Evolutionary conservation across 345 rosid genomes (phyloP), one percentile per base, ranked within the genome.

Genomic region (Syzygium aromaticum): DNA sequence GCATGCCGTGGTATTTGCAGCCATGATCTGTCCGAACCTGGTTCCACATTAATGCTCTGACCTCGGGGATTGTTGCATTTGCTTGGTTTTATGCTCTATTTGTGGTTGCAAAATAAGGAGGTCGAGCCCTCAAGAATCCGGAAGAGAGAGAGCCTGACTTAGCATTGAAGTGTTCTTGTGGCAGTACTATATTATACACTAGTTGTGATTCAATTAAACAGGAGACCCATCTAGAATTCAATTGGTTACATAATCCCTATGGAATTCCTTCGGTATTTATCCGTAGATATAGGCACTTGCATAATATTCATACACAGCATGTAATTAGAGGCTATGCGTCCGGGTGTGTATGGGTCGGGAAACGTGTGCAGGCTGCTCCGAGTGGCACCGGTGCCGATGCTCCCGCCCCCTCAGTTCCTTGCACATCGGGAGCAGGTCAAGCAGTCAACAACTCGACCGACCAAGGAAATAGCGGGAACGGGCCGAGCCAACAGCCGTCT

Each of bases 301-400:
- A 33, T 73, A 19, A 73, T 73, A 73, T 73, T 21, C 6, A 38
- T 19, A 19, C 80, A 8, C 23, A 84, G 87, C 92, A 78, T 91
- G 86, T 86, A 84, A 83, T 85, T 91, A 77, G 84, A 73, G 80
- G 80, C 49, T 73, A 46, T 85, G 87, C 84, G 88, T 77, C 59
- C 84, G 89, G 85, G 90, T 91, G 54, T 91, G 54, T 87, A 56
- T 90, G 93, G 96, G 96, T 92, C 83, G 91, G 84, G 63, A 91
- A 89, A 88, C 84, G 77, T 25, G 80, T 89, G 85, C 91, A 88
- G 88, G 67, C 89, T 43, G 57, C 87, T 61, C 87, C 85, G 87
- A 91, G 87, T 59, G 91, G 85, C 86, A 51, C 90, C 25, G 82
- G 53, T 52, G 67, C 53, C 57, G n/a, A 10, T 38, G 80, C 67